phyloP scores from a whole-genome alignment of 768 basidiomycete genomes.

The Holtermannia corniformis region DNA sequence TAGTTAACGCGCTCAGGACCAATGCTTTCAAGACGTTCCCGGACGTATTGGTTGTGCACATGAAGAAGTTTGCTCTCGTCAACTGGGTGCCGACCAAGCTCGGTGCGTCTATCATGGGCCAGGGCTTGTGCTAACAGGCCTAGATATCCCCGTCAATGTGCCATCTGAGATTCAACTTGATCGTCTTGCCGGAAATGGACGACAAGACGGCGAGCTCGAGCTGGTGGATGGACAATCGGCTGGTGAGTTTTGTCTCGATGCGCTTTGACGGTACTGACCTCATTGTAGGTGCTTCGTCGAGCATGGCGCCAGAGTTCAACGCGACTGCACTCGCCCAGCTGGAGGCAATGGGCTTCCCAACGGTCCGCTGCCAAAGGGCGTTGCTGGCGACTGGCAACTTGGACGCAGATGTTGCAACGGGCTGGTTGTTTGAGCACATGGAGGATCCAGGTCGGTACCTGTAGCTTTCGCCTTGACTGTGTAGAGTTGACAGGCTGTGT shows the following conservation, averaged over 20 bases:
- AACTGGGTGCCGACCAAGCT: constrained; percentile 96
- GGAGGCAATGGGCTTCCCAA: constrained; percentile 84
- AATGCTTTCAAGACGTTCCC: constrained; percentile 78
- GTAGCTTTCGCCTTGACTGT: neutral
- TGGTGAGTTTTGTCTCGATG: neutral
- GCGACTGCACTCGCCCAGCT: constrained; percentile 63
- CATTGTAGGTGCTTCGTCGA: constrained; percentile 35
- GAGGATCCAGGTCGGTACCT: constrained; percentile 68
- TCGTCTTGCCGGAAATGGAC: constrained; percentile 58
- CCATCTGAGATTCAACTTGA: constrained; percentile 60
- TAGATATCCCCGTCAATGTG: constrained; percentile 77
- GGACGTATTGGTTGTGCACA: constrained; percentile 74
- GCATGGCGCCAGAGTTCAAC: constrained; percentile 66
- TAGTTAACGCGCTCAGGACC: constrained; percentile 46
- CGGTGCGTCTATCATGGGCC: constrained; percentile 47
- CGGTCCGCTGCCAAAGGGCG: constrained; percentile 76
- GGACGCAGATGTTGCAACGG: constrained; percentile 75
- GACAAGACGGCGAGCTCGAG: constrained; percentile 59
- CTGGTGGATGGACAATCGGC: constrained; percentile 48
- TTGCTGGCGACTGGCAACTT: constrained; percentile 69
- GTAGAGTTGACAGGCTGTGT: neutral
- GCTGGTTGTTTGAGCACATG: constrained; percentile 92
- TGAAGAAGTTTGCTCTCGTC: constrained; percentile 86
- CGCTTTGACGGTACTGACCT: constrained; percentile 1
- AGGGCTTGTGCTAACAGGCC: constrained; percentile 1